Evolutionary conservation across 805 yeast genomes (phyloP).

Genomic region (Debaryomyces tyrocola): DNA sequence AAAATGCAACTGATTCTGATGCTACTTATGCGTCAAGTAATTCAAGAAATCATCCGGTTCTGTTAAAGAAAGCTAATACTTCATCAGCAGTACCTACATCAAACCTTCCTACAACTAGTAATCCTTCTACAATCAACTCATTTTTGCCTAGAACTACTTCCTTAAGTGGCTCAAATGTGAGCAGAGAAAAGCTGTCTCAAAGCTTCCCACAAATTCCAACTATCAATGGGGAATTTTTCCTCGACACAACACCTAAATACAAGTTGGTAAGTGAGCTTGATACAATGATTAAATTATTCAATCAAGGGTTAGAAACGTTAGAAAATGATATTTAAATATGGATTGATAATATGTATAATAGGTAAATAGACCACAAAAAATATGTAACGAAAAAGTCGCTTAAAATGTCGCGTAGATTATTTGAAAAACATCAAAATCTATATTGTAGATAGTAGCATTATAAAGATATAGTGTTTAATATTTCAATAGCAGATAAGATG

Average conservation of each 20-base stretch:
- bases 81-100: background rate
- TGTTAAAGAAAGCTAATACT: slow-evolving; percentile 13
- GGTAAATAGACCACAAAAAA: background rate
- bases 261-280: slow-evolving; percentile 39
- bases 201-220: slow-evolving; percentile 39
- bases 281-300: slow-evolving; percentile 35
- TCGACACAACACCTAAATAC: slow-evolving; percentile 35
- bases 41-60: slow-evolving; percentile 3
- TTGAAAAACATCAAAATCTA: too few species aligned
- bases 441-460: too few species aligned
- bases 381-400: background rate
- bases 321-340: slow-evolving; percentile 23
- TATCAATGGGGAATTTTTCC: slow-evolving; percentile 36
- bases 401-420: background rate
- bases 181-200: background rate
- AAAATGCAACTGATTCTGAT: slow-evolving; percentile 9
- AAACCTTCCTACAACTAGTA: background rate
- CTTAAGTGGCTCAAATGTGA: slow-evolving; percentile 2
- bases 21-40: slow-evolving; percentile 6
- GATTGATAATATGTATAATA: background rate
- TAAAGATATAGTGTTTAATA: too few species aligned
- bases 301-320: slow-evolving; percentile 41
- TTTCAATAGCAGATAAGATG: slow-evolving; percentile 17
- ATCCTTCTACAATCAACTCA: slow-evolving; percentile 2
- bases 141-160: slow-evolving; percentile 13